Conservation (phyloP, 805 yeast genomes). For the Saccharomycopsis microspora region DNA sequence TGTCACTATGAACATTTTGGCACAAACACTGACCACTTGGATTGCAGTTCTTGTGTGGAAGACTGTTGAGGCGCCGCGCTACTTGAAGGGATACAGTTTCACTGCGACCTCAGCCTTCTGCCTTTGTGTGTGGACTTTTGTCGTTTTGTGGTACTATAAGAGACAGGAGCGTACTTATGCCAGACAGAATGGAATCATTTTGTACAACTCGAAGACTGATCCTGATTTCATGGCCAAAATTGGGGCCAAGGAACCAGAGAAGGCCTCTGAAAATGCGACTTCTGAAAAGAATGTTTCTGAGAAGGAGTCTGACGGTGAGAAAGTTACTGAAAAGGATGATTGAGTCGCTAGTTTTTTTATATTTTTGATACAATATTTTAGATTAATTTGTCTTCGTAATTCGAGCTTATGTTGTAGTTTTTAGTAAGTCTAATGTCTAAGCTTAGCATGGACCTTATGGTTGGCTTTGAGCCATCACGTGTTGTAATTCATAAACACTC, state of each 20-base stretch:
- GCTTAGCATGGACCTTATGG: too few relatives aligned
- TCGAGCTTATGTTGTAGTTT: too few relatives aligned
- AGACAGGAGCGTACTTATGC: slow-evolving; percentile 28
- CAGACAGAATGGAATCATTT: slow-evolving; percentile 25
- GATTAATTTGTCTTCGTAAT: too few relatives aligned
- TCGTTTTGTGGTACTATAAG: slow-evolving; percentile 28
- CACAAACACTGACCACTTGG: slow-evolving; percentile 29
- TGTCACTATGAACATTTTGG: slow-evolving; percentile 44
- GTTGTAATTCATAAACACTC: too few relatives aligned
- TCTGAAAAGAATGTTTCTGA: not conserved
- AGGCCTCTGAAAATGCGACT: not conserved
- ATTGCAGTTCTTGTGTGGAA: slow-evolving; percentile 24
- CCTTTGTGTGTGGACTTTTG: slow-evolving; percentile 18
- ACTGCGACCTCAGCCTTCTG: slow-evolving; percentile 30
- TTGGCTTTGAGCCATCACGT: too few relatives aligned
- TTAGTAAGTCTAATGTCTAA: too few relatives aligned
- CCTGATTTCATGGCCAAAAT: slow-evolving; percentile 4
- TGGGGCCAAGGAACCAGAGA: not conserved
- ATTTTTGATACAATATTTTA: too few relatives aligned
- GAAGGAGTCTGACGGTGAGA: not conserved
- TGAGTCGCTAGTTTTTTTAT: too few relatives aligned
- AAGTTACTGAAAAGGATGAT: too few relatives aligned
- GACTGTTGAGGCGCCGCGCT: slow-evolving; percentile 46
- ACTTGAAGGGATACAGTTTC: slow-evolving; percentile 38
- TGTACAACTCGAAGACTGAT: slow-evolving; percentile 5